Conservation (phyloP, 768 basidiomycete species). For the Coprinopsis cinerea region DNA sequence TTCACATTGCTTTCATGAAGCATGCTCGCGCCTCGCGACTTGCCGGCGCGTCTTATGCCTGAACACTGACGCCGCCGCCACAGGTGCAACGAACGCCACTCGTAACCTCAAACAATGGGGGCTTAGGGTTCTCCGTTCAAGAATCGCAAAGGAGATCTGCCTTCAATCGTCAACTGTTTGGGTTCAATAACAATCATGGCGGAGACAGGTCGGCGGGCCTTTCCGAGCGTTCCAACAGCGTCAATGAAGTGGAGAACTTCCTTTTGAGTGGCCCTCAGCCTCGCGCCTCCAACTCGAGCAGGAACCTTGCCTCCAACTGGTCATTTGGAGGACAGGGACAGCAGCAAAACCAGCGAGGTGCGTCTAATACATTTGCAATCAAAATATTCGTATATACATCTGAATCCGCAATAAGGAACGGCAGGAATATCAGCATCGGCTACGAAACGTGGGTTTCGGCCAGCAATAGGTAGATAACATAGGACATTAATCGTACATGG, state of each 20-base stretch:
- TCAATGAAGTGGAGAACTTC: conserved; percentile 68
- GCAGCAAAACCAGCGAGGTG: conserved; percentile 5
- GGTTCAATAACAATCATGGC: conserved; percentile 12
- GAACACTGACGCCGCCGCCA: background rate
- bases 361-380: background rate
- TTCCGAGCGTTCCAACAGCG: conserved; percentile 61
- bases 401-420: conserved; percentile 2
- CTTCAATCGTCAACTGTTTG: conserved; percentile 45
- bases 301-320: background rate
- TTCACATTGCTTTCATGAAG: background rate
- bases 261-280: conserved; percentile 29
- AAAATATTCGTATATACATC: conserved; percentile 11
- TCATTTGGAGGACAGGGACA: background rate
- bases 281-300: conserved; percentile 7
- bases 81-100: conserved; percentile 72
- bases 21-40: background rate
- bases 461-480: background rate
- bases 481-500: conserved; percentile 1
- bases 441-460: conserved; percentile 5
- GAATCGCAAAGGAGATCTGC: conserved; percentile 22
- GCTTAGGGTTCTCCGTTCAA: conserved; percentile 2
- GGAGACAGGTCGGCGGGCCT: conserved; percentile 24
- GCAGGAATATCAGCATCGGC: background rate
- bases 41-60: background rate
- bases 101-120: conserved; percentile 22